Percentiles rank a stretch among this genome's conserved stretches.
Evolutionary conservation across 1,284 basidiomycete species (phyloP).

Genomic region (Thelephora terrestris): DNA sequence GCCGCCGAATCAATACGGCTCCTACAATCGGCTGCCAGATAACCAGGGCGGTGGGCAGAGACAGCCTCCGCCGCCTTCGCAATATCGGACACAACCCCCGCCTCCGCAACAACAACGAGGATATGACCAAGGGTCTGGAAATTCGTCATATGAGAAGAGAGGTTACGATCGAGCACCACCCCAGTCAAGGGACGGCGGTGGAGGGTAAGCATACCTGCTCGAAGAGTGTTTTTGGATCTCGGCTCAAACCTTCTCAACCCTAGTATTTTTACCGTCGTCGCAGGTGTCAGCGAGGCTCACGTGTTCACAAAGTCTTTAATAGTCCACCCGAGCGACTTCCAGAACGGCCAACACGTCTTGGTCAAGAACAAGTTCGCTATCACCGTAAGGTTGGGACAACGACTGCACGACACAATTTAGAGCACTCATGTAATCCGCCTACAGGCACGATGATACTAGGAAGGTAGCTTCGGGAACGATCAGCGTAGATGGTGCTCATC

Average conservation of each 20-base stretch:
- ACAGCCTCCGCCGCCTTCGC: conserved; percentile 9
- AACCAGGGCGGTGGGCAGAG: conserved; percentile 7
- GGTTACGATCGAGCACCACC: conserved; percentile 14
- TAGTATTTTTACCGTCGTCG: conserved; percentile 46
- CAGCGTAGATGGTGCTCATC: conserved; percentile 59
- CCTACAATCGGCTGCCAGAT: conserved; percentile 41
- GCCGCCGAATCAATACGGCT: conserved; percentile 24
- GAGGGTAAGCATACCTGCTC: too few species aligned
- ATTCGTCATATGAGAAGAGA: conserved; percentile 23
- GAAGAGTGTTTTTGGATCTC: not conserved
- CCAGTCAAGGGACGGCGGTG: conserved; percentile 23
- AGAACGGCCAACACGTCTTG: conserved; percentile 61
- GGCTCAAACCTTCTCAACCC: not conserved
- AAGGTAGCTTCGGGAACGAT: conserved; percentile 53
- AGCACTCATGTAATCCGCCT: not conserved
- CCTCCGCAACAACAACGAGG: conserved; percentile 40
- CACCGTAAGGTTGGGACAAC: conserved; percentile 26
- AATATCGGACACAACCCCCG: conserved; percentile 10
- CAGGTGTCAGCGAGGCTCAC: conserved; percentile 49
- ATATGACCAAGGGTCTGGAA: conserved; percentile 26
- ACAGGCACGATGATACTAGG: conserved; percentile 69
- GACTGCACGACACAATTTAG: too few species aligned
- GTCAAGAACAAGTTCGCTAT: conserved; percentile 61
- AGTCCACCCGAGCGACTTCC: conserved; percentile 70
- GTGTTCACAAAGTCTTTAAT: conserved; percentile 80